Conservation (phyloP, 441 rosid genomes). For the Lepidium campestre region DNA sequence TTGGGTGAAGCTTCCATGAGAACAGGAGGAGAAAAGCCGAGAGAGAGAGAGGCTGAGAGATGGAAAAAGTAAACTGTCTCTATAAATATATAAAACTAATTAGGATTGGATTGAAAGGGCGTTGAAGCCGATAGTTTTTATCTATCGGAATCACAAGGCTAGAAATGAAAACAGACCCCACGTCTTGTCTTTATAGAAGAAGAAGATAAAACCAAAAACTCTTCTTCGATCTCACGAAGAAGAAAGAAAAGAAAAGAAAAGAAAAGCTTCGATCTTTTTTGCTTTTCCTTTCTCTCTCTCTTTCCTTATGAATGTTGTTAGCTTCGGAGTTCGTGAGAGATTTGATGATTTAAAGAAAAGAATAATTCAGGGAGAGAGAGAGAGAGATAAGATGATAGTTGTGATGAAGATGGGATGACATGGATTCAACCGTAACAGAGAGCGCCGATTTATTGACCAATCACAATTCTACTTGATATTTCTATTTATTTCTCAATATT, state of each 20-base stretch:
- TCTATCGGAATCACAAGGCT: slow-evolving; percentile 26
- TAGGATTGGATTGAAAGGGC: slow-evolving; percentile 13
- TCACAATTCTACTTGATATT: not conserved
- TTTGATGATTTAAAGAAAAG: slow-evolving; percentile 2
- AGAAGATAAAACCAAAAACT: slow-evolving; percentile 16
- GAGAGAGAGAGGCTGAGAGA: slow-evolving; percentile 6
- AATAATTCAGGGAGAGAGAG: not conserved
- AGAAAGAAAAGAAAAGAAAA: not conserved
- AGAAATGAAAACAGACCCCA: slow-evolving; percentile 25
- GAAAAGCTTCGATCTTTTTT: slow-evolving; percentile 19
- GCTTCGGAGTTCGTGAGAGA: slow-evolving; percentile 15
- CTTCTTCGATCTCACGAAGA: slow-evolving; percentile 11
- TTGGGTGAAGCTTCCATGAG: slow-evolving; percentile 64
- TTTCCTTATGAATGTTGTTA: slow-evolving; percentile 22
- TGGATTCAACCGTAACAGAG: slow-evolving; percentile 26
- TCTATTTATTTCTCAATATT: slow-evolving; percentile 7
- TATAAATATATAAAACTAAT: not conserved
- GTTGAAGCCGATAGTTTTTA: slow-evolving; percentile 1
- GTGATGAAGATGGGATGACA: slow-evolving; percentile 20
- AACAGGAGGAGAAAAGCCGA: slow-evolving; percentile 17
- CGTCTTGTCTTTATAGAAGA: slow-evolving; percentile 16
- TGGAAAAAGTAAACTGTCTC: not conserved
- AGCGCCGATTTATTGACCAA: slow-evolving; percentile 29
- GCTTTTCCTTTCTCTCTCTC: slow-evolving; percentile 3
- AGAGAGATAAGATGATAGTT: slow-evolving; percentile 12